These are phyloP conservation scores for Candida hungchunana DNA, from an alignment of 805 yeast species.

Conservation along the genomic window DNA sequence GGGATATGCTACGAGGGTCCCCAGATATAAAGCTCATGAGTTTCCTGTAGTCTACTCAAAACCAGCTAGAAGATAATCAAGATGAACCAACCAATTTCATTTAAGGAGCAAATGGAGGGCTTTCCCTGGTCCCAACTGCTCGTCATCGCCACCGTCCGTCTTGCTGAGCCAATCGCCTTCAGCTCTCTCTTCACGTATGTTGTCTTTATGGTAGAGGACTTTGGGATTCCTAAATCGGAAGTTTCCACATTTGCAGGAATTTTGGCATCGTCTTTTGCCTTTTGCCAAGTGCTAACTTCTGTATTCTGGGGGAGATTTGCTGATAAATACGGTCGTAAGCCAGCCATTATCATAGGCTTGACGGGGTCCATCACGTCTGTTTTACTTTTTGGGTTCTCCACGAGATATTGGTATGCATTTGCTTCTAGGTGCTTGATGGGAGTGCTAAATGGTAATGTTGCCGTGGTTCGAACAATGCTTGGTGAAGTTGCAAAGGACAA, in stretches of 20 bases:
- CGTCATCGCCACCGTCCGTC: slow-evolving; percentile 9
- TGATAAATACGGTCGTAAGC: slow-evolving; percentile 14
- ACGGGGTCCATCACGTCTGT: slow-evolving; percentile 11
- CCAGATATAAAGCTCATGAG: too few relatives aligned
- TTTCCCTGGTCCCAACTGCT: slow-evolving; percentile 15
- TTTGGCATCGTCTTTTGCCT: slow-evolving; percentile 13
- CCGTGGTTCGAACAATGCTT: slow-evolving; percentile 56
- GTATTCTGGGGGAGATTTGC: slow-evolving; percentile 14
- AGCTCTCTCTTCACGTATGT: slow-evolving; percentile 14
- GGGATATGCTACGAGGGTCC: too few relatives aligned
- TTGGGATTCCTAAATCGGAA: slow-evolving; percentile 14
- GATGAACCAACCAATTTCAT: slow-evolving; percentile 1
- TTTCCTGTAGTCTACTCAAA: too few relatives aligned
- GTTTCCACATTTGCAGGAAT: slow-evolving; percentile 12
- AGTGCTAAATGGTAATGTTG: slow-evolving; percentile 56
- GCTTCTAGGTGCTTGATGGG: slow-evolving; percentile 53
- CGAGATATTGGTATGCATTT: slow-evolving; percentile 47
- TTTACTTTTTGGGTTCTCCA: slow-evolving; percentile 49
- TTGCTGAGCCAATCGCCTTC: slow-evolving; percentile 17
- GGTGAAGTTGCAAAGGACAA: slow-evolving; percentile 57
- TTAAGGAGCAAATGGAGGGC: slow-evolving; percentile 13
- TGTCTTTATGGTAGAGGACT: slow-evolving; percentile 15
- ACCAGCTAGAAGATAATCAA: too few relatives aligned
- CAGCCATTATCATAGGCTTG: slow-evolving; percentile 12
- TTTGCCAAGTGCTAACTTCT: slow-evolving; percentile 11